Base-by-base conservation (phyloP, 768 basidiomycete species). In the Galerina marginata region DNA sequence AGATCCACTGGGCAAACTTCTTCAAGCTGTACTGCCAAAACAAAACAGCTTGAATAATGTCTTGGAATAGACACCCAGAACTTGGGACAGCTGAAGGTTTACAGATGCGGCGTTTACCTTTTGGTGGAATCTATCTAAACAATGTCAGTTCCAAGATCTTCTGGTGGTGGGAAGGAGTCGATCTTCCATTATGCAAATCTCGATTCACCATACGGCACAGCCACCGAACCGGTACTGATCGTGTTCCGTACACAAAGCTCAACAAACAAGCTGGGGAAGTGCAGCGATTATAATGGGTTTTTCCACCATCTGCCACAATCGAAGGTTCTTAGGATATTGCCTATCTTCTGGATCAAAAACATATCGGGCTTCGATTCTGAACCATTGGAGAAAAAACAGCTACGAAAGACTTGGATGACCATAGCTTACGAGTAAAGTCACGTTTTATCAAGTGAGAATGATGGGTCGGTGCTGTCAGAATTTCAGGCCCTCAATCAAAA, bases 31-130 rank as follows among this genome's bases (percentile, higher is more conserved):
- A 63, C 56, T 59, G 53, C 59, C 57, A 64, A 54, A 61, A 58
- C 20, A 62, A 65, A 63, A 65, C 69, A 68, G 65, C 63, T 64
- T 65, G 69, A 60, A 68, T 65, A 67, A 49, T 68, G 66, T 65
- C 69, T 55, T 53, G 26, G 16, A 38, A 53, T 63, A 45, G 49
- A 38, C 50, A 61, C 29, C 47, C 50, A 55, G 58, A 6, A 61
- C 48, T 50, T 59, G 62, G 51, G 49, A 53, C 51, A 46, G 26
- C n/a, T 46, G 33, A 53, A 59, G 52, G 47, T 56, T 64, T 51
- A 59, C 46, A 56, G 67, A 68, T 72, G 75, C 68, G 76, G 73
- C 75, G 74, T 75, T 75, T 73, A 63, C 60, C 73, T 74, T 74
- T 74, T 62, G 59, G 44, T 65, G 54, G 64, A 70, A 69, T 65